Conservation (phyloP, 352 stramenopile genomes). For the Pythium catenulatum region DNA sequence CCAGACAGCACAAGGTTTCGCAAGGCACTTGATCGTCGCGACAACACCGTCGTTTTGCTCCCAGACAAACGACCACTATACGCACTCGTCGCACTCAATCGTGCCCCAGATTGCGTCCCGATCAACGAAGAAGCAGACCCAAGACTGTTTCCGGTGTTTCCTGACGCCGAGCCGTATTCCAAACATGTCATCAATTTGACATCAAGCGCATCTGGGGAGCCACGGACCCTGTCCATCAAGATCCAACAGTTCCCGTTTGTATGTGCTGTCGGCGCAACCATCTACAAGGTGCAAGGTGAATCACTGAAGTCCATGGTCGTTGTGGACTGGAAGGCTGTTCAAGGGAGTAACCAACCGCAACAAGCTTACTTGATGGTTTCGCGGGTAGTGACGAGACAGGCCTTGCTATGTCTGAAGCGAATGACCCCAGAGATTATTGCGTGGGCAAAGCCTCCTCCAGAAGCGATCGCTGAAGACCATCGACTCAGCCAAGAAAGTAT, state of each 20-base stretch:
- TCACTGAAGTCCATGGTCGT: slow-evolving; percentile 16
- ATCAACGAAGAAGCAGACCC: background rate
- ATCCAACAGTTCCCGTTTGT: slow-evolving; percentile 34
- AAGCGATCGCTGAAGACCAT: background rate
- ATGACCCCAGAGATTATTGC: background rate
- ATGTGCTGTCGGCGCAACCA: slow-evolving; percentile 8
- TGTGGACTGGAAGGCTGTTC: slow-evolving; percentile 10
- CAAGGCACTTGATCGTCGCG: background rate
- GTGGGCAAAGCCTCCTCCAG: background rate
- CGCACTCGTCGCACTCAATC: background rate
- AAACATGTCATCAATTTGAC: background rate
- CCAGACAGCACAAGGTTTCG: background rate
- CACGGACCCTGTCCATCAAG: background rate
- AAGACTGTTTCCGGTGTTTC: slow-evolving; percentile 29
- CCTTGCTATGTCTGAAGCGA: background rate
- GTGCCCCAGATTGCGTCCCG: background rate
- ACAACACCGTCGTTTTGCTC: background rate
- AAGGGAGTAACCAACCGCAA: background rate
- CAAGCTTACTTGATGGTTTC: slow-evolving; percentile 37
- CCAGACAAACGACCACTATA: slow-evolving; percentile 12
- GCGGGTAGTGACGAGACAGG: background rate
- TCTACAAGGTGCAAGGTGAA: slow-evolving; percentile 41
- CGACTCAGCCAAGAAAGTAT: background rate
- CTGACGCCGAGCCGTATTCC: background rate
- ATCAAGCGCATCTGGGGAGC: background rate